Percentiles rank a stretch among this genome's conserved stretches.
Evolutionary conservation across 345 rosid species (phyloP).

Genomic region (Cochlearia excelsa): DNA sequence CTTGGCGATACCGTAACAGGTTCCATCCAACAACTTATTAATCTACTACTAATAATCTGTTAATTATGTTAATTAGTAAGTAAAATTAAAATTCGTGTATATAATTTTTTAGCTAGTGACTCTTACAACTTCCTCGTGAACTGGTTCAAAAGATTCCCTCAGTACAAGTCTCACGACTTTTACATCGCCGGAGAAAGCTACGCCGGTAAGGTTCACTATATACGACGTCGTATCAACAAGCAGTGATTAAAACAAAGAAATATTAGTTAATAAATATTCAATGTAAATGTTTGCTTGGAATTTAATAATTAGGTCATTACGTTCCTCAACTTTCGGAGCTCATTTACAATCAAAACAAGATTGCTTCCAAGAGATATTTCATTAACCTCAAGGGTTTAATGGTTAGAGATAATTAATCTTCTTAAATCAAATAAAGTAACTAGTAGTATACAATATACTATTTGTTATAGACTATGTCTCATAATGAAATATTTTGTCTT

Average conservation of each 20-base stretch:
- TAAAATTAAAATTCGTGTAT: background rate
- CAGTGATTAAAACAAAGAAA: too few relatives aligned
- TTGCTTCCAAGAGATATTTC: conserved; percentile 37
- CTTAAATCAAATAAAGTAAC: background rate
- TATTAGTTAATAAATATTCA: background rate
- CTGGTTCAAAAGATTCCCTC: conserved; percentile 69
- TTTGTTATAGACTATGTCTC: background rate
- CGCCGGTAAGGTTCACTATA: conserved; percentile 40
- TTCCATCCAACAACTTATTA: conserved; percentile 5
- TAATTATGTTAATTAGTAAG: background rate
- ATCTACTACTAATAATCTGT: background rate
- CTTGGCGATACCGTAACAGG: conserved; percentile 63
- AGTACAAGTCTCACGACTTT: conserved; percentile 57
- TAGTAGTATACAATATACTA: background rate
- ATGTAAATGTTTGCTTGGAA: conserved; percentile 7
- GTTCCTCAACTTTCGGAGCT: conserved; percentile 77
- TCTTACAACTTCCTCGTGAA: conserved; percentile 55
- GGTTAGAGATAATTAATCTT: conserved; percentile 35
- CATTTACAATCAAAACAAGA: conserved; percentile 53
- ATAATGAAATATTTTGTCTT: background rate
- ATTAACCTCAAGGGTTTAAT: conserved; percentile 72
- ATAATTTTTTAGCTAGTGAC: conserved; percentile 44
- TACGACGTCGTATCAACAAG: too few relatives aligned
- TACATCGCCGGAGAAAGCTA: conserved; percentile 73
- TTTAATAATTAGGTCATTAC: conserved; percentile 55